Base-by-base conservation (phyloP, 2,329 filamentous ascomycete genomes). In the Neurospora sp. region DNA sequence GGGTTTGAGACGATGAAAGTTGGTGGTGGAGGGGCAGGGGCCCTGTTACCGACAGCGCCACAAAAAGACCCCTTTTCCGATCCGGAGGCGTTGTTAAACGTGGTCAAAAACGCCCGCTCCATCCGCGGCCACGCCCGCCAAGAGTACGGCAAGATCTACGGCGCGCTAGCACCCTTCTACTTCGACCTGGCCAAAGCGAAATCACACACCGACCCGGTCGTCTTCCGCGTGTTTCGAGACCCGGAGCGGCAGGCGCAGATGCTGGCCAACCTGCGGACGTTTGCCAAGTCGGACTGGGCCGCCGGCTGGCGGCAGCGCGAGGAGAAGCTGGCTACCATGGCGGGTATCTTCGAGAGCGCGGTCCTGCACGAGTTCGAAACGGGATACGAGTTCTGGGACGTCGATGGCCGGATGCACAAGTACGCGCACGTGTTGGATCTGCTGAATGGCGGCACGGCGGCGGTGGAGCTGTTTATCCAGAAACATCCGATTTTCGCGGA, bases 361-460 rank as follows among this genome's bases (percentile, higher is more conserved):
- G 94, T 96, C 3, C 82, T 97, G 68, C 87, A 91, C 67, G 96
- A 99, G 78, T 99, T 99, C 75, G 92, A 96, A 79, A 91, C 96
- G 77, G 96, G 93, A 4, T 97, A 96, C 74, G 93, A 96, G 78
- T 90, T 89, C 62, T 92, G 91, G 82, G 95, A 99, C 78, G 89
- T 96, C 69, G 91, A 97, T 73, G 93, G 93, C 2, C 86, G 90
- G 69, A 97, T 98, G 95, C 89, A 87, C 74, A 88, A 91, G 76
- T 98, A 97, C 79, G 94, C 94, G 2, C 89, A 93, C 75, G 93
- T 99, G 17, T 82, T 99, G 70, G 89, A 92, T 70, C 86, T 87
- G 1, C 84, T 99, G 66, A 96, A 97, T 78, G 93, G 92, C 36
- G 93, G 93, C 17, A 85, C 86, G 52, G 90, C 91, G 15, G 93